Conservation (phyloP, 768 basidiomycete species). For the Naganishia antarctica region DNA sequence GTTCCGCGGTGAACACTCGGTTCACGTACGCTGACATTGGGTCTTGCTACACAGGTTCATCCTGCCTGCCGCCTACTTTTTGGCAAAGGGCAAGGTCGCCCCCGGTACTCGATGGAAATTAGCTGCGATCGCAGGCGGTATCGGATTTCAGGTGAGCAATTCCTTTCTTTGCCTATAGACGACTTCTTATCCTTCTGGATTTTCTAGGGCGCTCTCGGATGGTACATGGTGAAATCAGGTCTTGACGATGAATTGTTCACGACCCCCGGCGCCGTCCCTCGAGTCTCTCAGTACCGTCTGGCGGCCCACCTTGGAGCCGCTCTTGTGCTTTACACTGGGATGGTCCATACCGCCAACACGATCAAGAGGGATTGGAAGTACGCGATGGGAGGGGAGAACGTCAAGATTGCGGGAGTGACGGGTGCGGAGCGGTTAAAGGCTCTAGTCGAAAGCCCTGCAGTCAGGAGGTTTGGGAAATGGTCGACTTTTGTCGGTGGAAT, state of each 20-base stretch:
- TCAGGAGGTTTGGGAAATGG: conserved; percentile 59
- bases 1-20: conserved; percentile 22
- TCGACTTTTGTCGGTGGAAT: conserved; percentile 66
- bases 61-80: conserved; percentile 75
- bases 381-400: conserved; percentile 12
- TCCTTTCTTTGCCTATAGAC: too few species aligned
- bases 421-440: conserved; percentile 51
- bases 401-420: conserved; percentile 25
- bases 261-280: conserved; percentile 76
- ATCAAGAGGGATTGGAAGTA: conserved; percentile 60
- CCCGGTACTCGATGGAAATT: conserved; percentile 62
- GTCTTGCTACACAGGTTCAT: conserved; percentile 63
- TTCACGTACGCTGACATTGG: neutral
- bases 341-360: conserved; percentile 73
- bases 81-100: conserved; percentile 64
- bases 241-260: conserved; percentile 75
- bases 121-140: conserved; percentile 66
- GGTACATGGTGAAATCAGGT: conserved; percentile 99
- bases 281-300: conserved; percentile 93
- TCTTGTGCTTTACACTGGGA: conserved; percentile 84
- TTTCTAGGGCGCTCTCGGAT: conserved; percentile 79
- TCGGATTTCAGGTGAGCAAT: conserved; percentile 57
- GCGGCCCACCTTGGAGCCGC: conserved; percentile 93
- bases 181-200: too few species aligned
- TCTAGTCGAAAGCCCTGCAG: conserved; percentile 50